Base-by-base conservation (phyloP, 805 yeast genomes). In the Wickerhamiella siamensis region DNA sequence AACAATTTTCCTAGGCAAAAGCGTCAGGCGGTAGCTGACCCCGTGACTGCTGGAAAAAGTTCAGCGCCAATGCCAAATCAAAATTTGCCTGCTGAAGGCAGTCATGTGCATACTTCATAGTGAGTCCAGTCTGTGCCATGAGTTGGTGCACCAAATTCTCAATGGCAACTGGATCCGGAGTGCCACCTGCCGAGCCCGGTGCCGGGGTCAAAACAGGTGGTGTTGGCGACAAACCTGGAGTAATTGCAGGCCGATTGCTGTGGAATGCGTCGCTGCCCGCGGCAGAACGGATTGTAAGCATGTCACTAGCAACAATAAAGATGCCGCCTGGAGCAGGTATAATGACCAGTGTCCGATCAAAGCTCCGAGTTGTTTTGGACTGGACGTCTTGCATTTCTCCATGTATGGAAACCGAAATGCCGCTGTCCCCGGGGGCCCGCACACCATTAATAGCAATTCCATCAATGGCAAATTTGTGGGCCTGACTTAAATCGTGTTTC, bases 51-150 rank as follows among this genome's bases (percentile, higher is more conserved):
- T 75, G 72, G 61, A 88, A 88, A 43, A 82, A 77, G 35, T 68
- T 69, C 12, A 74, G 63, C 21, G 95, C 87, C 41, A 65, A 69
- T 21, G 73, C 75, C 51, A 74, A 77, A 58, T 82, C 79, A 87
- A 93, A 87, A 42, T 73, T 70, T 53, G 94, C 83, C 59, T 86
- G 95, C 57, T 84, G 86, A 43, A 86, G 79, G 32, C 91, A 69
- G 81, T 87, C 74, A 21, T 76, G 63, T 0, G 88, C 82, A 58
- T 77, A 87, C 52, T 82, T 81, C n/a, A 81, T 66, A 50, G 72
- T 86, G 50, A 87, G 65, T 38, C 76, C 74, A 0, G 96, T 87
- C 47, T 79, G 83, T 21, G 70, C 58, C 61, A 79, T 73, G 19
- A 88, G 62, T 52, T 72, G 78, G 18, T 71, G 69, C 15, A 83